Evolutionary conservation across 148 eudicot genomes (phyloP), one percentile per base, ranked within the genome.

Genomic region (Chenopodium album): DNA sequence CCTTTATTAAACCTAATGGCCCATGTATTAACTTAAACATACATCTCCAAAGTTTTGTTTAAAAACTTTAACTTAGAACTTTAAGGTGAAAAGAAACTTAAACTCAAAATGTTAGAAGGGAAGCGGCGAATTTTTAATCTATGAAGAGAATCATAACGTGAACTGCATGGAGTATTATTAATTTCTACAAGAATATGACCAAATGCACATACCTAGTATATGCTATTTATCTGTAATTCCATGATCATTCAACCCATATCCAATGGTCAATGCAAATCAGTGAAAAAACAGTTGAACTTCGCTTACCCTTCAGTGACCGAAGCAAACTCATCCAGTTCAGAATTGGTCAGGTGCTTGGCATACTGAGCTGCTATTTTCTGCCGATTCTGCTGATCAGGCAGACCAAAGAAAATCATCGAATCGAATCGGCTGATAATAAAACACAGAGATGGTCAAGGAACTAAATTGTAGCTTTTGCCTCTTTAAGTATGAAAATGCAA

Each of bases 321-420:
- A 62, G 99, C 97, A 78, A 96, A 90, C 83, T 89, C 93, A 69
- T 85, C 83, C 82, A 96, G 69, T 77, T 94, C 98, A 28, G 91
- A 64, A 79, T 88, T 80, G 77, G 91, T 84, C 84, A 96, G 86
- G 85, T 96, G 99, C 88, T 94, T 96, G 66, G 98, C 98, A 85
- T 94, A 96, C 88, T 96, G 97, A 83, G 94, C 90, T 56, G 89
- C 98, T 82, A 96, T 96, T 81, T 90, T 93, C 84, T 87, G 88
- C 71, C 99, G 97, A 82, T 94, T 94, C 80, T 84, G 89, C 70
- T 87, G 85, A 88, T 94, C 93, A 56, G 98, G 99, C 54, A 94
- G 88, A 82, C 89, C 94, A 84, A 94, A 91, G 54, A 85, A 84
- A 76, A 96, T 91, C 86, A 94, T 90, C 29, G 92, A 90, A 89